Conservation (phyloP, 805 yeast species). For the Metschnikowia matae region DNA sequence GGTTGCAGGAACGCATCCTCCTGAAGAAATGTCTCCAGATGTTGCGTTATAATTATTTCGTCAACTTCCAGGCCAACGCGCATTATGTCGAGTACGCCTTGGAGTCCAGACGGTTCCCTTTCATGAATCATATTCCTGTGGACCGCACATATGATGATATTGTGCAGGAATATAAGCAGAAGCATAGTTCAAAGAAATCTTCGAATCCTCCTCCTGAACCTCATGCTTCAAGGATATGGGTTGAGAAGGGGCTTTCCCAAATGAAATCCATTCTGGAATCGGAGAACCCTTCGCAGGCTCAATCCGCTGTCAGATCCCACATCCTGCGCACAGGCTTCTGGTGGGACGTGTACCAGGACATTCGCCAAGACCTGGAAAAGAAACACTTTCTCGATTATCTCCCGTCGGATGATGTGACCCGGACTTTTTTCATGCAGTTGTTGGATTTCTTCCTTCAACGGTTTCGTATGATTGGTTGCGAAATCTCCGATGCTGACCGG, state of each 20-base stretch:
- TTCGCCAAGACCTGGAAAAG: constrained; percentile 4
- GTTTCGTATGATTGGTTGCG: constrained; percentile 9
- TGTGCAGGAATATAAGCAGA: not conserved
- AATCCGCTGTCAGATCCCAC: not conserved
- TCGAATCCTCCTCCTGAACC: not conserved
- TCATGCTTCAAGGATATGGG: not conserved
- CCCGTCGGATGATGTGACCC: constrained; percentile 8
- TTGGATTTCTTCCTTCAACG: constrained; percentile 10
- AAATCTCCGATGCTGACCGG: constrained; percentile 3
- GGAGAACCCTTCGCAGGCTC: not conserved
- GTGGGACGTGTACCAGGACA: constrained; percentile 16
- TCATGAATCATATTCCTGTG: not conserved
- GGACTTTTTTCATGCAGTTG: constrained; percentile 8
- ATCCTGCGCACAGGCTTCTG: constrained; percentile 7
- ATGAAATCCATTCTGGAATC: not conserved
- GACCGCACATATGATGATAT: not conserved
- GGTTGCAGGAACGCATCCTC: constrained; percentile 2
- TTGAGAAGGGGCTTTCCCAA: not conserved
- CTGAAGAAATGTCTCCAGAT: constrained; percentile 3
- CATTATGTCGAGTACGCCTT: not conserved
- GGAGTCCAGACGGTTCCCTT: not conserved
- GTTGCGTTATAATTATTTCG: constrained; percentile 12
- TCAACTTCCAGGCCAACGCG: constrained; percentile 7
- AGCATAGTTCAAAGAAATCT: not conserved
- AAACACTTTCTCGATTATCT: constrained; percentile 9